Conservation (phyloP, 1,284 basidiomycete species). For the Mixia osmundae region DNA sequence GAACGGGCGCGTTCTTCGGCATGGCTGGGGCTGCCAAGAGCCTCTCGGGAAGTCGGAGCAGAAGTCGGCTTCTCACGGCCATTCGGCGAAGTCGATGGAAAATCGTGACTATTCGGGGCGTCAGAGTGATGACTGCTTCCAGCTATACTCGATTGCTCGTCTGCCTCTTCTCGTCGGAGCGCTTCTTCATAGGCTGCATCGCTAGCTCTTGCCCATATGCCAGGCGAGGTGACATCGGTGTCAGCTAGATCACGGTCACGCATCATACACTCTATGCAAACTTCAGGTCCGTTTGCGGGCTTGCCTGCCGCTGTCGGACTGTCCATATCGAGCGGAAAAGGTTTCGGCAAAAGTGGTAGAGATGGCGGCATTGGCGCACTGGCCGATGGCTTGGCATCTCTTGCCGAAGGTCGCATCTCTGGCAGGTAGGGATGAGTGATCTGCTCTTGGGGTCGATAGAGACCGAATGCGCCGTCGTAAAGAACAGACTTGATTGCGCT, state of each 20-base stretch:
- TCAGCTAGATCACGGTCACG: constrained; percentile 95
- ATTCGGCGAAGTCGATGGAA: too few species aligned
- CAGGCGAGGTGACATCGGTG: constrained; percentile 61
- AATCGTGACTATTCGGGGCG: background rate
- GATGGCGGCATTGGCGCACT: too few species aligned
- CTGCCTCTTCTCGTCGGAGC: constrained; percentile 35
- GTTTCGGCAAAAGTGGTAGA: too few species aligned
- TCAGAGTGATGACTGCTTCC: constrained; percentile 1
- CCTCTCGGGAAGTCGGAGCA: constrained; percentile 3
- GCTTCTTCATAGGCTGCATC: constrained; percentile 63
- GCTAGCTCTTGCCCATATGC: constrained; percentile 75
- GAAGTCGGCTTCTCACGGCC: background rate
- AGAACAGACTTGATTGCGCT: too few species aligned
- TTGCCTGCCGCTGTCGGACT: too few species aligned
- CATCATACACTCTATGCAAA: constrained; percentile 97
- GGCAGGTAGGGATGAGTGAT: too few species aligned
- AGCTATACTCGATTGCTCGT: background rate
- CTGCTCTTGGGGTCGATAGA: too few species aligned
- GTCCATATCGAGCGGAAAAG: too few species aligned
- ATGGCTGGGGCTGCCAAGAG: constrained; percentile 28
- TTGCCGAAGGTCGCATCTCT: too few species aligned
- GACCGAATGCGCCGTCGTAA: too few species aligned
- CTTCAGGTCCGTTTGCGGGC: too few species aligned
- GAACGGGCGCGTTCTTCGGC: constrained; percentile 42
- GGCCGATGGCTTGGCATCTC: too few species aligned